phyloP scores from a whole-genome alignment of 768 basidiomycete species.

The Jaapia argillacea region DNA sequence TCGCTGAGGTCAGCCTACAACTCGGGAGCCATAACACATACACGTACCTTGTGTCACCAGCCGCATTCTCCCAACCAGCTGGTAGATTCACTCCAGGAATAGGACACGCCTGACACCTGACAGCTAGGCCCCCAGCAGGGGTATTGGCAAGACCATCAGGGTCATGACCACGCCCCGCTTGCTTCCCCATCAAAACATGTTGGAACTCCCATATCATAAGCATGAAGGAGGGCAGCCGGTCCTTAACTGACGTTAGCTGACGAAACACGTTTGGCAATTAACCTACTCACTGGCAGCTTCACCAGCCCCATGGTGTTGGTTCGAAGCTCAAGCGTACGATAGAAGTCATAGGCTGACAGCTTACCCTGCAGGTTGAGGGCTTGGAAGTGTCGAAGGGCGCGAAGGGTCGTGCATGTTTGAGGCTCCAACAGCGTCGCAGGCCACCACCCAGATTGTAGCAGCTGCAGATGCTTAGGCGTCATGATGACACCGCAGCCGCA shows the following conservation, averaged over 20 bases:
- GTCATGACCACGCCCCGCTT: slow-evolving; percentile 12
- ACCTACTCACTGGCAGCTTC: slow-evolving; percentile 4
- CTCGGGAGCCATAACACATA: background rate
- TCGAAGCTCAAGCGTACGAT: slow-evolving; percentile 15
- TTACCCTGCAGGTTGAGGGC: slow-evolving; percentile 22
- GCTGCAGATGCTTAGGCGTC: slow-evolving; percentile 10
- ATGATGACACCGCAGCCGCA: slow-evolving; percentile 18
- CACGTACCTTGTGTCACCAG: slow-evolving; percentile 8
- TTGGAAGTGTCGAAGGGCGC: slow-evolving; percentile 21
- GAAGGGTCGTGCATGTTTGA: slow-evolving; percentile 20
- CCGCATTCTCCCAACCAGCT: slow-evolving; percentile 8
- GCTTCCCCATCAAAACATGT: slow-evolving; percentile 12
- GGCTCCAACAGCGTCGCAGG: slow-evolving; percentile 21
- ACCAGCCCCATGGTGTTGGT: slow-evolving; percentile 21
- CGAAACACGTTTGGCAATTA: background rate
- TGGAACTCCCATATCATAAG: slow-evolving; percentile 13
- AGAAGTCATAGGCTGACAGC: slow-evolving; percentile 22
- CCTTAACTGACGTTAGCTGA: slow-evolving; percentile 6
- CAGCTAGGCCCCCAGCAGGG: slow-evolving; percentile 6
- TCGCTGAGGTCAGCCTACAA: background rate
- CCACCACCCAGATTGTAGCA: slow-evolving; percentile 20
- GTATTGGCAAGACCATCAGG: slow-evolving; percentile 8
- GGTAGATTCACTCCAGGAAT: slow-evolving; percentile 12
- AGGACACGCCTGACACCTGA: slow-evolving; percentile 17
- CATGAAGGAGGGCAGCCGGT: slow-evolving; percentile 9